A percentile compares a stretch with the other conserved stretches of the same genome.
Conservation (phyloP, 768 basidiomycete species). For the Agrocybe pediades region DNA sequence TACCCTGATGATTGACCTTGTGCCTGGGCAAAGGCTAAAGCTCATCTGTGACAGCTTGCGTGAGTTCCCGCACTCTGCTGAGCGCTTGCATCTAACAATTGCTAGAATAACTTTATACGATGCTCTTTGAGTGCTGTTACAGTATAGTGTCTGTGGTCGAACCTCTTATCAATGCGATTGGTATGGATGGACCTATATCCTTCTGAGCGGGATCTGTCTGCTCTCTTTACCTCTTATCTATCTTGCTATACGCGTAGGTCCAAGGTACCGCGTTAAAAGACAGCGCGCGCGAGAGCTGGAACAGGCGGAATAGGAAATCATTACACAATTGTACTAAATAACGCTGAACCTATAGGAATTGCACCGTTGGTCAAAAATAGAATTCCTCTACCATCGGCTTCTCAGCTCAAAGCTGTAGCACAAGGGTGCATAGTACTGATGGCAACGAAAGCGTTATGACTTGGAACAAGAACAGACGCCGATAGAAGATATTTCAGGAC, state of each 20-base stretch:
- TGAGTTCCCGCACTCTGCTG: constrained; percentile 33
- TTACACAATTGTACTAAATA: neutral
- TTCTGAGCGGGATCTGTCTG: constrained; percentile 52
- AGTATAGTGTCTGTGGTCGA: constrained; percentile 66
- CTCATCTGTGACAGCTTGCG: constrained; percentile 73
- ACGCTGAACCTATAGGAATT: neutral
- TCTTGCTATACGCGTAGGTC: constrained; percentile 55
- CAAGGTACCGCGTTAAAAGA: constrained; percentile 45
- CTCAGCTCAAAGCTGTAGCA: no score
- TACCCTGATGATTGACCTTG: constrained; percentile 67
- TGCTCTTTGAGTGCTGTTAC: constrained; percentile 60
- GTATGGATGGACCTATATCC: constrained; percentile 71
- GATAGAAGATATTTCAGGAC: neutral
- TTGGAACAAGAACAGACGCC: no score
- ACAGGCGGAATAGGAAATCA: neutral
- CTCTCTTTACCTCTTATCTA: constrained; percentile 51
- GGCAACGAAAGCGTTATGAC: no score
- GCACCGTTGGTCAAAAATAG: no score
- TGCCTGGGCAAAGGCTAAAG: constrained; percentile 62
- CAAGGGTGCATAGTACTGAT: no score
- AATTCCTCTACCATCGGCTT: no score
- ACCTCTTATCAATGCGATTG: constrained; percentile 56
- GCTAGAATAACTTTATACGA: constrained; percentile 71
- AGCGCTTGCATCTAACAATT: neutral
- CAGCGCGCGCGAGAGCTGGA: constrained; percentile 12